Evolutionary conservation across 495 filamentous ascomycete species (phyloP), one percentile per base, ranked within the genome.

Genomic region (Aspergillus wentii): DNA sequence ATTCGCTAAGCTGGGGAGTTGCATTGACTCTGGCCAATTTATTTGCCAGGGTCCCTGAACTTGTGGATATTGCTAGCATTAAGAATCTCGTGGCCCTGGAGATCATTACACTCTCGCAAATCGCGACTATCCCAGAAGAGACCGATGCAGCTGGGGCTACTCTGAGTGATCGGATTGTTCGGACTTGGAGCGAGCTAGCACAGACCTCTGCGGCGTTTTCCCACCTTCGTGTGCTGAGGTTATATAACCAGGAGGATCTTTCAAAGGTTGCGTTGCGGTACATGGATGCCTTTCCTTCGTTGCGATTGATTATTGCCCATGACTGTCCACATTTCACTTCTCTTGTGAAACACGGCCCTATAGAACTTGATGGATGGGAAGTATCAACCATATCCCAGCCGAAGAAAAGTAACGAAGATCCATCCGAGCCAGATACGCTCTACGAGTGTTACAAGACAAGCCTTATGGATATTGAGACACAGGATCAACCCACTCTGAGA

Each of bases 1-100:
- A 56, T 6, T 16, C 21, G 5, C 17, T 56, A 21, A 20, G 30
- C 31, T 71, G 68, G 68, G 50, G 46, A 8, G 49, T 49, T 6
- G 36, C 52, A 2, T 38, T 71, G 33, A 61, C 56, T 1, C 17
- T 71, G 8, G 48, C 42, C 11, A 45, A 40, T 11, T 33, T 46
- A 16, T 50, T 48, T 37, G 55, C 56, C 9, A 39, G 39, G 14
- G 38, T 51, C 1, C 45, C 56, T 11, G 68, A 69, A 22, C 40
- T 69, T 4, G 53, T 66, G 5, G 49, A 52, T 9, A 50, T 69
- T 4, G 44, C 59, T 8, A 47, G 46, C 5, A 48, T 68, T 17
- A 51, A 40, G 10, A 69, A 71, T 29, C 35, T 71, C 17, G 59
- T 57, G 22, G 62, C 62, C 7, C 33, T 71, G 21, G 64, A 71